Percentiles rank a stretch among this genome's conserved stretches.
Conservation (phyloP, 768 basidiomycete genomes). For the Austroboletus eburneus region DNA sequence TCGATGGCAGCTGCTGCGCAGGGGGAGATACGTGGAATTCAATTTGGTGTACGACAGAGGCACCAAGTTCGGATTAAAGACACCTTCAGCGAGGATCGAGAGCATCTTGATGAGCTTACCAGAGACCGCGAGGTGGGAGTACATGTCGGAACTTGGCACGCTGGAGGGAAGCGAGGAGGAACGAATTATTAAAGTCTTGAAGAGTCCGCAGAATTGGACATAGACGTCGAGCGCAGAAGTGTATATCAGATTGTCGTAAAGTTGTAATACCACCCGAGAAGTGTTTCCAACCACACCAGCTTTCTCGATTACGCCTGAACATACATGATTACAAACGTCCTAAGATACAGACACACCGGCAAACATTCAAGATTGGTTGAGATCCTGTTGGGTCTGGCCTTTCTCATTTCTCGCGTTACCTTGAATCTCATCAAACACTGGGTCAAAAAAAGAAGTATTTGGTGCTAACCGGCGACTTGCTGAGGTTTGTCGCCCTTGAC, state of each 20-base stretch:
- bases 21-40: slow-evolving; percentile 95
- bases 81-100: slow-evolving; percentile 83
- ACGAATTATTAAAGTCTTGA: slow-evolving; percentile 56
- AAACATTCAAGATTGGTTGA: slow-evolving; percentile 37
- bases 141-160: slow-evolving; percentile 70
- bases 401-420: slow-evolving; percentile 54
- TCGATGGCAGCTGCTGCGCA: slow-evolving; percentile 89
- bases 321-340: neutral
- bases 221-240: neutral
- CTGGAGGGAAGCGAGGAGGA: slow-evolving; percentile 64
- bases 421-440: too few relatives aligned
- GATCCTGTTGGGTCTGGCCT: slow-evolving; percentile 49
- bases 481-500: slow-evolving; percentile 53
- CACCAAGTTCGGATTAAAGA: slow-evolving; percentile 82
- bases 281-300: neutral
- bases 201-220: slow-evolving; percentile 63
- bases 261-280: neutral
- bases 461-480: slow-evolving; percentile 41
- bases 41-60: slow-evolving; percentile 85
- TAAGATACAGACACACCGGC: neutral
- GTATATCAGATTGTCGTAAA: neutral
- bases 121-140: slow-evolving; percentile 87
- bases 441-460: too few relatives aligned
- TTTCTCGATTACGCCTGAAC: neutral
- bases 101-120: slow-evolving; percentile 90